Evolutionary conservation across 1,139 yeast species (phyloP).

Genomic region (Kodamaea sp.): DNA sequence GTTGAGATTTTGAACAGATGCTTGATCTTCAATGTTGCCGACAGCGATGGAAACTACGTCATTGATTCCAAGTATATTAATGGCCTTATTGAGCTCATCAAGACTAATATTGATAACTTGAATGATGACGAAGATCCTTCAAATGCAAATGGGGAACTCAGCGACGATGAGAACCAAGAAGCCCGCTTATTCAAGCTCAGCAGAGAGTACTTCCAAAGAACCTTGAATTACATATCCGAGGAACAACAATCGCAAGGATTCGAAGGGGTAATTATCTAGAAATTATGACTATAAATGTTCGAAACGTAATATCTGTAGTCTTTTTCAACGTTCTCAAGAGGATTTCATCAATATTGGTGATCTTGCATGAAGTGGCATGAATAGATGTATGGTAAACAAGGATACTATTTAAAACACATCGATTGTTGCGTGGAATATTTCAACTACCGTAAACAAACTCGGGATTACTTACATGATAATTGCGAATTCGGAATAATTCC

Average conservation of each 20-base stretch:
- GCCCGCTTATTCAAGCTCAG: constrained; percentile 35
- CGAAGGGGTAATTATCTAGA: constrained; percentile 30
- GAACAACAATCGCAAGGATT: constrained; percentile 68
- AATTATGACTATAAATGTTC: too few species aligned
- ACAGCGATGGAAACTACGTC: constrained; percentile 72
- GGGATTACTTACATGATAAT: too few species aligned
- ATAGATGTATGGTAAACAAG: background rate
- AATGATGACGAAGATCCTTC: constrained; percentile 26
- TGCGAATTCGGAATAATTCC: too few species aligned
- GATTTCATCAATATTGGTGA: background rate
- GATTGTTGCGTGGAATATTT: too few species aligned
- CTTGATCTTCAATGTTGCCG: constrained; percentile 81
- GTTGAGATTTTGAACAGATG: constrained; percentile 88
- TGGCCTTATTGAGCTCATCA: constrained; percentile 82
- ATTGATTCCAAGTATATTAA: constrained; percentile 76
- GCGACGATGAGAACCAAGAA: constrained; percentile 31
- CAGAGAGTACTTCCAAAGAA: constrained; percentile 56
- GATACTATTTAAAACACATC: background rate
- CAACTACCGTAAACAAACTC: too few species aligned
- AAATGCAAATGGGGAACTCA: constrained; percentile 19
- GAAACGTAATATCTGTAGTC: too few species aligned
- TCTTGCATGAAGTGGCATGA: too few species aligned
- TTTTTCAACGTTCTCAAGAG: too few species aligned
- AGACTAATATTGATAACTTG: constrained; percentile 67
- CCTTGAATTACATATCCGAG: constrained; percentile 62